Evolutionary conservation across 805 yeast species (phyloP).

Genomic region (Suhomyces xylopsoci): DNA sequence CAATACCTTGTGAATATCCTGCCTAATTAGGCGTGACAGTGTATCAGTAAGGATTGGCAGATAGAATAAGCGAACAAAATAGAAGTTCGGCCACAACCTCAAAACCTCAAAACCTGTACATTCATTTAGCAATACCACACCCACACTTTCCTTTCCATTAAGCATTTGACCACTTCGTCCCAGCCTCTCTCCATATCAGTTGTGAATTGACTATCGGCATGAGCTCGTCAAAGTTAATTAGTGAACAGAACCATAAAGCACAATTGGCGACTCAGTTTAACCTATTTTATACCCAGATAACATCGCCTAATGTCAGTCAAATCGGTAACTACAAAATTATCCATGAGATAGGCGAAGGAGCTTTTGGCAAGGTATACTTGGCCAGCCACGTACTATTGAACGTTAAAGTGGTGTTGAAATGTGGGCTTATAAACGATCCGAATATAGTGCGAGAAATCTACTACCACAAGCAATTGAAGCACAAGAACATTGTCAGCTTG

Average conservation of each 20-base stretch:
- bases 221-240: constrained; percentile 15
- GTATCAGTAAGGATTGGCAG: neutral
- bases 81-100: neutral
- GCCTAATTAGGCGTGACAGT: neutral
- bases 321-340: constrained; percentile 79
- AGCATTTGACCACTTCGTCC: neutral
- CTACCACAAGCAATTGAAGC: constrained; percentile 79
- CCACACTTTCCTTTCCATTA: neutral
- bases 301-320: constrained; percentile 50
- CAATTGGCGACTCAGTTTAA: constrained; percentile 65
- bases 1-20: neutral
- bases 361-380: constrained; percentile 87
- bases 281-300: constrained; percentile 46
- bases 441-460: constrained; percentile 87
- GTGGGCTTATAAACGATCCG: constrained; percentile 73
- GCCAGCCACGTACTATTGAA: constrained; percentile 77
- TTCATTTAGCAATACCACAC: neutral
- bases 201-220: constrained; percentile 4
- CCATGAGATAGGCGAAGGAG: constrained; percentile 82
- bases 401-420: constrained; percentile 75
- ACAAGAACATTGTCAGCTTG: constrained; percentile 77
- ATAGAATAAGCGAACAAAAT: neutral
- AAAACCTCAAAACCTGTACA: neutral
- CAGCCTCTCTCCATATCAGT: neutral
- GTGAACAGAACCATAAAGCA: constrained; percentile 43